Percentiles rank a stretch among this genome's conserved stretches.
Conservation (phyloP, 805 yeast genomes). For the Cyberlindnera suaveolens region DNA sequence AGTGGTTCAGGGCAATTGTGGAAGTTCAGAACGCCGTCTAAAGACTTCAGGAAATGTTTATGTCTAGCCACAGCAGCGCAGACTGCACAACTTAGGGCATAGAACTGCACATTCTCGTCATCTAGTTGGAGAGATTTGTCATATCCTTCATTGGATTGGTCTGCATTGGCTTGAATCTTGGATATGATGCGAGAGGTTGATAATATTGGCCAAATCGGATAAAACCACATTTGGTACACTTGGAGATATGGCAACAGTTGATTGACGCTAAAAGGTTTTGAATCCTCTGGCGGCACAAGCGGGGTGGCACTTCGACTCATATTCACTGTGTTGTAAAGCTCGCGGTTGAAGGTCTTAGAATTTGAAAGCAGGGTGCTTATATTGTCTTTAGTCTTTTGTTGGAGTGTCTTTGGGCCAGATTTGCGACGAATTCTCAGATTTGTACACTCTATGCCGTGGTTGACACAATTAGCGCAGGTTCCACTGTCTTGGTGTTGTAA, state of each 20-base stretch:
- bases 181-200: constrained; percentile 13
- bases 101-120: constrained; percentile 12
- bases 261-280: constrained; percentile 10
- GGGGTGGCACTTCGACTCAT: too few relatives aligned
- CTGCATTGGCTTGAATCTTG: constrained; percentile 6
- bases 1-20: constrained; percentile 15
- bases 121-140: constrained; percentile 5
- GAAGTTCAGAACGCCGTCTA: constrained; percentile 10
- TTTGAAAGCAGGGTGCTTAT: constrained; percentile 9
- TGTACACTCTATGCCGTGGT: constrained; percentile 19
- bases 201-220: constrained; percentile 22
- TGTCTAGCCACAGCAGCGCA: constrained; percentile 20
- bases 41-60: constrained; percentile 17
- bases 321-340: neutral
- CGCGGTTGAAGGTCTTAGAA: neutral
- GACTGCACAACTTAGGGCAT: constrained; percentile 19
- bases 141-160: constrained; percentile 1
- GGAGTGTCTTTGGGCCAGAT: constrained; percentile 21
- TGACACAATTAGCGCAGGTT: constrained; percentile 18
- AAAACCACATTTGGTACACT: constrained; percentile 23
- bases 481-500: constrained; percentile 8
- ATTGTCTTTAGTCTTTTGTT: constrained; percentile 18
- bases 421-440: constrained; percentile 20
- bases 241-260: constrained; percentile 19
- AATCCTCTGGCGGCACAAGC: too few relatives aligned